Base-by-base conservation (phyloP, 2,329 filamentous ascomycete species). In the Curvularia eragrostidis region DNA sequence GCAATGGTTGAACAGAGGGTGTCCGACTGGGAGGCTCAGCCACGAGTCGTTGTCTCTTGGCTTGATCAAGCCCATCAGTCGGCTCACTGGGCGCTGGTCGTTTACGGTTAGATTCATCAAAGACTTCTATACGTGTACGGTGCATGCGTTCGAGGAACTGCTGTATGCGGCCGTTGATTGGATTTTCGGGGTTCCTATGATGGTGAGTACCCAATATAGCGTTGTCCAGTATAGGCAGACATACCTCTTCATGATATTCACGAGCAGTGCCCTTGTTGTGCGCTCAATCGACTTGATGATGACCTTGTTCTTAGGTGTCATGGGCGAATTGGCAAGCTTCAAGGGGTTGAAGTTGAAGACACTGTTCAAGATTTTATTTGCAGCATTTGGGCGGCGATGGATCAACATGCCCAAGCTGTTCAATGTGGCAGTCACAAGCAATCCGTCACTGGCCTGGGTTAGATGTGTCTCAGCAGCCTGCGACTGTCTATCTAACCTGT, bases 211-310 rank as follows among this genome's bases (percentile, higher is more conserved):
- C 44, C 41, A 42, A 3, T 21, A n/a, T 42, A 54, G 21, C 5
- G 46, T 48, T 9, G 46, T 13, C 8, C 19, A 23, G n/a, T 23
- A 32, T 21, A 57, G 13, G 49, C 10, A 30, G 12, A 61, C 82
- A 65, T 82, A 91, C 89, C 87, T 85, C 79, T 94, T 94, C 65
- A 90, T 82, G 52, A 97, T 81, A 77, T 97, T 93, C 52, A 93
- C 85, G 38, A 98, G 83, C 46, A 99, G 80, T 65, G 93, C 87
- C 68, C 93, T 87, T 3, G 91, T 91, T 23, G 95, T 99, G 73
- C 96, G 92, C 76, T 97, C 94, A 87, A 99, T 95, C 5, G 94
- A 98, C 77, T 89, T 92, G 60, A 96, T 85, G 68, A 94, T 87
- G 58, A 99, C 89, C 67, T 90, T 92, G 48, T 86, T 85, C 72